Percentiles rank a stretch among this genome's conserved stretches.
Conservation (phyloP, 106 monocot genomes). For the Alisma plantagoaquatica region DNA sequence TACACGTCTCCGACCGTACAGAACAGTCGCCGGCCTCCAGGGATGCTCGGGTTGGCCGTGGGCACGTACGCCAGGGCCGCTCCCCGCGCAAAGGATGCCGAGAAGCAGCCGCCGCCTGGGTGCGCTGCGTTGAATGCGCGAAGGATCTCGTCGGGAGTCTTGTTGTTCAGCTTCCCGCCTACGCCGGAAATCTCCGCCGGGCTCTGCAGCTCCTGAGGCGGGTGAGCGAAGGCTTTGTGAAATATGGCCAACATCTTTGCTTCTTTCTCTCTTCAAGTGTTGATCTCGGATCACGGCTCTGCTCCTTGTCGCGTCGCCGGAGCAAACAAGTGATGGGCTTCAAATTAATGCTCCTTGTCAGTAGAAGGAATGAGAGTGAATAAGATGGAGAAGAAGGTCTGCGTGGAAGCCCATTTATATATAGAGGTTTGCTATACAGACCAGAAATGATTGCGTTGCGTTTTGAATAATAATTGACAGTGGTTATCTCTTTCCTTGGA, state of each 20-base stretch:
- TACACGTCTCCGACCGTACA: slow-evolving; percentile 65
- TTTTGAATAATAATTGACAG: too few relatives aligned
- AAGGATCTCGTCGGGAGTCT: slow-evolving; percentile 71
- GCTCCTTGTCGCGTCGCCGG: too few relatives aligned
- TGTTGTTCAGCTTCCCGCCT: slow-evolving; percentile 16
- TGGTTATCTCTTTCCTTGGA: too few relatives aligned
- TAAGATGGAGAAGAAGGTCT: too few relatives aligned
- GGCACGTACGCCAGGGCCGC: slow-evolving; percentile 48
- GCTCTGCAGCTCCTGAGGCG: slow-evolving; percentile 82
- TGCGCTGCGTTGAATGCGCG: slow-evolving; percentile 38
- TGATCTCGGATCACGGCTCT: too few relatives aligned
- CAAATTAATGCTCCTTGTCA: too few relatives aligned
- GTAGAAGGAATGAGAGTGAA: too few relatives aligned
- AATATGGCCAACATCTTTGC: slow-evolving; percentile 80
- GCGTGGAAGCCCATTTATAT: too few relatives aligned
- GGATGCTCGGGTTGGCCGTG: slow-evolving; percentile 4
- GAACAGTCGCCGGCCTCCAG: slow-evolving; percentile 63
- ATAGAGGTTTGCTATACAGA: too few relatives aligned
- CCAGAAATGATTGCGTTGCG: too few relatives aligned
- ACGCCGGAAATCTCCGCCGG: slow-evolving; percentile 12
- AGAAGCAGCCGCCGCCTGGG: slow-evolving; percentile 27
- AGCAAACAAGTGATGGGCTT: too few relatives aligned
- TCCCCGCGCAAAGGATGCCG: slow-evolving; percentile 51
- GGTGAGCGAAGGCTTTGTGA: slow-evolving; percentile 54
- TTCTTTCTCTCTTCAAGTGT: slow-evolving; percentile 6